phyloP scores from a whole-genome alignment of 2,329 filamentous ascomycete species.

The Colletotrichum tamarilloi region DNA sequence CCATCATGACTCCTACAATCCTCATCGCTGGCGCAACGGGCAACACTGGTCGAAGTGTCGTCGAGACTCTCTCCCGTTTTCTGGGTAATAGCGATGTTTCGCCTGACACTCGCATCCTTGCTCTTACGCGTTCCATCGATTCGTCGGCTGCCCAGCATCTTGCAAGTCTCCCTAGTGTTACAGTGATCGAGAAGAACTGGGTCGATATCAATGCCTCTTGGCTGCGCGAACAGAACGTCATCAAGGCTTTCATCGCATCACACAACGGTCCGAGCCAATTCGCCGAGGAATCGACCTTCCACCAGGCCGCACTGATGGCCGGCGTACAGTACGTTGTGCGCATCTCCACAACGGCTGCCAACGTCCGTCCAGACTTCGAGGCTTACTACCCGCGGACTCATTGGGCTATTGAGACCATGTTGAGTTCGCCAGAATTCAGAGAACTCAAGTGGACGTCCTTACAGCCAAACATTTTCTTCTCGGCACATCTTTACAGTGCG shows the following conservation, averaged over 20 bases:
- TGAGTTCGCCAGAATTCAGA: slow-evolving; percentile 48
- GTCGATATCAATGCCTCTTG: slow-evolving; percentile 50
- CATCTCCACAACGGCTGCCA: slow-evolving; percentile 51
- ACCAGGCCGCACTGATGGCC: slow-evolving; percentile 46
- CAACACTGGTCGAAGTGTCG: neutral
- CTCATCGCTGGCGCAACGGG: neutral
- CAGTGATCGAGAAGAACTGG: slow-evolving; percentile 50
- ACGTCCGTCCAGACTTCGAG: slow-evolving; percentile 46
- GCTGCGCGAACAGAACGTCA: slow-evolving; percentile 50
- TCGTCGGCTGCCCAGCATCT: slow-evolving; percentile 41
- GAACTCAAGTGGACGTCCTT: slow-evolving; percentile 51
- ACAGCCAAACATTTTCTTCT: slow-evolving; percentile 45
- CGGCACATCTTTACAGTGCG: slow-evolving; percentile 38
- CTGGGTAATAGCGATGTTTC: neutral
- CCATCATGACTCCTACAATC: neutral
- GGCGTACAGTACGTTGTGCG: slow-evolving; percentile 55
- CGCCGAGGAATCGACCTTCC: slow-evolving; percentile 51
- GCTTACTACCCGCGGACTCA: slow-evolving; percentile 51
- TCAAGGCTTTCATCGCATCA: slow-evolving; percentile 51
- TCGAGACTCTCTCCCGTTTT: neutral
- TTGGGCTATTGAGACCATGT: slow-evolving; percentile 53
- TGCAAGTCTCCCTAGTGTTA: slow-evolving; percentile 45
- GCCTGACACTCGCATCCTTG: slow-evolving; percentile 33
- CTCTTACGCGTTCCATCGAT: slow-evolving; percentile 35
- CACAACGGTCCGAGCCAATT: slow-evolving; percentile 51